Percentiles rank a stretch among this genome's conserved stretches.
Evolutionary conservation across 441 rosid species (phyloP).

Genomic region (Jatropha multifida): DNA sequence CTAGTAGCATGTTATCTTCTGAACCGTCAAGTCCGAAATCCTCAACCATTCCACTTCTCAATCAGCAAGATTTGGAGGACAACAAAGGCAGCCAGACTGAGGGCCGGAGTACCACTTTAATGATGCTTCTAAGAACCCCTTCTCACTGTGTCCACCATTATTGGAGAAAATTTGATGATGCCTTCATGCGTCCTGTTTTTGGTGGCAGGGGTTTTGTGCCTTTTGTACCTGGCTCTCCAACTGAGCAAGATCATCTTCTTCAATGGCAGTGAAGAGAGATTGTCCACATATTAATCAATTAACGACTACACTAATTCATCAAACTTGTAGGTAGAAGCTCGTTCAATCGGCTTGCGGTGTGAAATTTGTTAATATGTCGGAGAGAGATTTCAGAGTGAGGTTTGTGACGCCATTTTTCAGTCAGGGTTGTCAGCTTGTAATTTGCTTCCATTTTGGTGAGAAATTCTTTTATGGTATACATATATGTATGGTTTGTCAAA

Average conservation of each 20-base stretch:
- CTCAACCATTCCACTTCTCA: slow-evolving; percentile 51
- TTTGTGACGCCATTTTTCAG: slow-evolving; percentile 26
- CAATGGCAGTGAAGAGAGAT: slow-evolving; percentile 42
- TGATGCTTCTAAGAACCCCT: slow-evolving; percentile 58
- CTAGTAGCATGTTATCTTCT: slow-evolving; percentile 39
- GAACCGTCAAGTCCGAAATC: slow-evolving; percentile 61
- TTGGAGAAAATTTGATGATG: slow-evolving; percentile 70
- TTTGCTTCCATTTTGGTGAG: slow-evolving; percentile 19
- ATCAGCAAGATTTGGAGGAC: slow-evolving; percentile 34
- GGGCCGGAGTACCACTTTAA: slow-evolving; percentile 35
- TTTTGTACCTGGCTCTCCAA: slow-evolving; percentile 57
- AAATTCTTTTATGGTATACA: slow-evolving; percentile 3
- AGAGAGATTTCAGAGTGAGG: slow-evolving; percentile 23
- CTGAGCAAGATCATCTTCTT: slow-evolving; percentile 37
- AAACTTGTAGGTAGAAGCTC: slow-evolving; percentile 24
- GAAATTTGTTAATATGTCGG: slow-evolving; percentile 24
- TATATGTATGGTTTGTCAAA: slow-evolving; percentile 17
- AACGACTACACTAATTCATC: slow-evolving; percentile 27
- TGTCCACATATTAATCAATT: not conserved
- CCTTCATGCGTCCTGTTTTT: slow-evolving; percentile 84
- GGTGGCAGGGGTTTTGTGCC: slow-evolving; percentile 81
- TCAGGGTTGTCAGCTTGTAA: slow-evolving; percentile 23
- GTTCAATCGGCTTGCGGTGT: slow-evolving; percentile 35
- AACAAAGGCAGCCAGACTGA: slow-evolving; percentile 30
- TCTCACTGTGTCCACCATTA: slow-evolving; percentile 69